Evolutionary conservation across 2,329 filamentous ascomycete genomes (phyloP), one percentile per base, ranked within the genome.

Genomic region (Didymellaceae sp.): DNA sequence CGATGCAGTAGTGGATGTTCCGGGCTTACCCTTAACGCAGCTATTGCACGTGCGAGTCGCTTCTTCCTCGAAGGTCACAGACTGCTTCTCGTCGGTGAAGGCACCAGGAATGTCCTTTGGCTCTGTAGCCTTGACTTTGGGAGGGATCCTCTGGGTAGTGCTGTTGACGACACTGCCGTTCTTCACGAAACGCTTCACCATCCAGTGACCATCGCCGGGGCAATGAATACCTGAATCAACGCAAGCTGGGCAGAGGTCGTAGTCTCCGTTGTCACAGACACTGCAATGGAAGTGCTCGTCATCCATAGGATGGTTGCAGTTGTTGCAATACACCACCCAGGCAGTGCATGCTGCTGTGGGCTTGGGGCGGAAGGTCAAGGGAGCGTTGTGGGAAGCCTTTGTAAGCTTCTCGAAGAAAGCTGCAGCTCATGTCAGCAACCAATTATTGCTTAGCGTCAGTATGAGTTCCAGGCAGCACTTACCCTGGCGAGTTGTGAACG

Each of bases 291-390:
- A 99, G 75, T 99, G 93, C 42, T 86, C 83, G 62, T 91, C 86
- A 21, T 87, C 83, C 65, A 97, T 91, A 32, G 86, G 84, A 54
- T 79, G 80, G 61, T 91, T 88, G 75, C 94, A 99, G 71, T 85
- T 83, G 77, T 99, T 97, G 83, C 94, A 99, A 79, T 90, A 96
- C 34, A 99, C 91, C 10, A 89, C 89, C 75, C 92, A 96, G 6
- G 66, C 58, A 37, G 82, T 77, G 49, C 70, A 67, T n/a, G 64
- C 54, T 25, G 59, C 37, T n/a, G 63, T 61, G 45, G 72, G 68
- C 57, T 76, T 76, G 39, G 72, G 70, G 35, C 74, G 76, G 62
- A 77, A 68, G 16, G 71, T 70, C 33, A 75, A 66, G 20, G 65
- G 59, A 5, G 59, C 49, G 34, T 65, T 61, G 40, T 59, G 56